Base-by-base conservation (phyloP, 139 green algal genomes). In the Chlorella sorokiniana region DNA sequence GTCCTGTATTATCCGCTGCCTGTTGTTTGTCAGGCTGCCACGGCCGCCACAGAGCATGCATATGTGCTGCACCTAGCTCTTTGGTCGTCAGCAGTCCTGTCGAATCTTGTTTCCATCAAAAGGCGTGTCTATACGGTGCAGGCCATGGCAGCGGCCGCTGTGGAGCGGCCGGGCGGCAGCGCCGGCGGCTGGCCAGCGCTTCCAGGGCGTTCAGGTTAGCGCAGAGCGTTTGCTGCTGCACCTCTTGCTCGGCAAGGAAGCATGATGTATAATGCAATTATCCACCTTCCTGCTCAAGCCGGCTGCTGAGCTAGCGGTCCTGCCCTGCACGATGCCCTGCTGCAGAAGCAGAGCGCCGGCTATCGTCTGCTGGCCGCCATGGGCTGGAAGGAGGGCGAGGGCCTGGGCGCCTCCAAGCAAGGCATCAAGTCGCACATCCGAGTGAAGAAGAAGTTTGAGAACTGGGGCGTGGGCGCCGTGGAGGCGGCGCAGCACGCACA, bases 361-460 rank as follows among this genome's bases (percentile, higher is more conserved):
- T 97, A 95, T 74, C 91, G 90, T 68, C 78, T 97, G 77, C 72
- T 97, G 40, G 67, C 88, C 0, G 86, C 76, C 23, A 93, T 96
- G 92, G 94, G 94, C 0, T 97, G 94, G 94, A 84, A 86, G 61
- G 94, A 97, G 69, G 94, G 94, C 33, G 88, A 96, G n/a, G 94
- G 94, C 3, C 79, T 97, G 89, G 94, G 94, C 27, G 89, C 91
- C 2, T 86, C 86, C 33, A 91, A 93, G 81, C 92, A 96, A 74
- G 94, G 94, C 76, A 97, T 97, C 78, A 94, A 88, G n/a, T 78
- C 90, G 62, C 94, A 97, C 80, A 85, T 97, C 16, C 90, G 88
- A 69, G 93, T 95, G n/a, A 95, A 95, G 85, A 95, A 96, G 86
- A 94, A 95, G 76, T 88, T 90, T 76, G 93, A 97, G 70, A 92